phyloP scores from a whole-genome alignment of 768 basidiomycete species.

The Termitomyces sp. region DNA sequence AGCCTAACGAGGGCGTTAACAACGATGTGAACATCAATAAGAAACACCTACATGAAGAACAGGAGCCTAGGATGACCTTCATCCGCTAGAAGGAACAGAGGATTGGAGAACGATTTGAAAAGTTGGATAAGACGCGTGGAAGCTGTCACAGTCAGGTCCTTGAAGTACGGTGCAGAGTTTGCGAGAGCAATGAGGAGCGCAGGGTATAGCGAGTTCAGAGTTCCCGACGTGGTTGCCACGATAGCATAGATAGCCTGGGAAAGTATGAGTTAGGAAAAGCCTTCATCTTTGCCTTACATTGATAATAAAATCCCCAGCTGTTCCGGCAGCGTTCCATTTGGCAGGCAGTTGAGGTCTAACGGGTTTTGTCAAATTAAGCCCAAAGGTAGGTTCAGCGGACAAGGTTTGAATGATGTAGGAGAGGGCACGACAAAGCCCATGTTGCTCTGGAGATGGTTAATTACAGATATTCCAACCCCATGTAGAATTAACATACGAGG shows the following conservation, averaged over 20 bases:
- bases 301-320: slow-evolving; percentile 82
- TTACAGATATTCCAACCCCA: neutral
- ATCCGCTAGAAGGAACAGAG: slow-evolving; percentile 84
- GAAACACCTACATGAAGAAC: slow-evolving; percentile 72
- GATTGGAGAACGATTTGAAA: slow-evolving; percentile 87
- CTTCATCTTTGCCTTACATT: slow-evolving; percentile 44
- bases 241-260: slow-evolving; percentile 81
- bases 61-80: slow-evolving; percentile 92
- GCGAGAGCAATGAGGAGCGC: slow-evolving; percentile 87
- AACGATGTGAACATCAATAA: neutral
- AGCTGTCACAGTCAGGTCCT: slow-evolving; percentile 72
- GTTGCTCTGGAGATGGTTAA: slow-evolving; percentile 56
- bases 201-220: slow-evolving; percentile 81
- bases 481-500: slow-evolving; percentile 54
- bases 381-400: slow-evolving; percentile 80
- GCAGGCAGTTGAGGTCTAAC: slow-evolving; percentile 63
- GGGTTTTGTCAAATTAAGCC: slow-evolving; percentile 57
- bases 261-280: slow-evolving; percentile 4
- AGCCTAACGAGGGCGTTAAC: slow-evolving; percentile 42
- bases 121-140: slow-evolving; percentile 84
- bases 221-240: slow-evolving; percentile 82
- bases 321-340: slow-evolving; percentile 72
- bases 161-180: slow-evolving; percentile 85
- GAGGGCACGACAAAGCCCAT: slow-evolving; percentile 82
- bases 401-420: slow-evolving; percentile 91